Base-by-base conservation (phyloP, 257 asterid genomes). In the Jacaranda copaia region DNA sequence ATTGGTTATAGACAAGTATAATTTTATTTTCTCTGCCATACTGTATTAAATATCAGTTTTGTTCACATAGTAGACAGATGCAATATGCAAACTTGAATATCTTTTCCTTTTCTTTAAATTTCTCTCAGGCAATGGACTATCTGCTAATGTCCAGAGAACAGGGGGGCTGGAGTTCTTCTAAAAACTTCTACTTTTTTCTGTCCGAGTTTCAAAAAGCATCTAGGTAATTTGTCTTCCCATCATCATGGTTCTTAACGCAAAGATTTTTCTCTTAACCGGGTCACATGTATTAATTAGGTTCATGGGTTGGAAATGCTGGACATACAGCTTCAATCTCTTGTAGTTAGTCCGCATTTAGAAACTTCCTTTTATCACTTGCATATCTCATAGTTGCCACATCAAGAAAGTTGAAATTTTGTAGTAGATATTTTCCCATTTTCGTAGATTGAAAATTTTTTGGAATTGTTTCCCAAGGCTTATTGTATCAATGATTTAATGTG, bases 1-100 rank as follows among this genome's bases (percentile, higher is more conserved):
- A 96, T 96, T 76, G 99, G 98, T 74, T 96, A 96, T 73, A 84
- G 98, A 89, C 99, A 96, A 81, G 99, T 95, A 93, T 38, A 66
- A 67, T 72, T 72, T 48, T 78, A 57, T 52, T 77, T 79, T 72
- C 69, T 83, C 48, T 43, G 13, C n/a, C 59, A 15, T 43, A 43
- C 12, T 85, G 48, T 36, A 55, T 36, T 52, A 66, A 67, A 32
- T 36, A 46, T 60, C 46, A 32, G 43, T 53, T 42, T 66, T 73
- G 35, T 74, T 74, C 49, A 7, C 63, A 51, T 71, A 13, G 43
- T 66, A 58, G 71, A 40, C 7, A 14, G 19, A 19, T 14, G 49
- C 49, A 15, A 52, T 59, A 36, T 53, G 60, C 70, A 72, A 40
- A 43, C 40, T 80, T 52, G 6, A 68, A 36, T 57, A 40, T 63